Evolutionary conservation across 2,329 filamentous ascomycete genomes (phyloP).

Genomic region (Talaromyces sp.): DNA sequence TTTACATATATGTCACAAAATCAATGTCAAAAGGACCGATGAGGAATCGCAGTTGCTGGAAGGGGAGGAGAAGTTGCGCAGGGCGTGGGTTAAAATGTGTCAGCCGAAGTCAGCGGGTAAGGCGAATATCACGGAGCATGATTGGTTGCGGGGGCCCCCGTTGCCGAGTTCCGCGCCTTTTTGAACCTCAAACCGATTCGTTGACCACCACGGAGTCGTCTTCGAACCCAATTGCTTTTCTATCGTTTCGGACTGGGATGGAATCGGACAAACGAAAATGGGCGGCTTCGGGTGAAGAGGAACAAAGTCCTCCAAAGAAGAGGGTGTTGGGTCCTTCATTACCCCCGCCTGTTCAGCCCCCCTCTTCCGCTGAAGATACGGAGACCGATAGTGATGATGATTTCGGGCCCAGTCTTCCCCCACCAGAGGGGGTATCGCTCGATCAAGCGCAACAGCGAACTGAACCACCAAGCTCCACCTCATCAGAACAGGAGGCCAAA

Average conservation of each 20-base stretch:
- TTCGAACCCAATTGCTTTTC: no score
- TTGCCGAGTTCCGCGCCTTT: no score
- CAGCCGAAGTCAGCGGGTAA: constrained; percentile 2
- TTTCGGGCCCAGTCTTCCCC: constrained; percentile 46
- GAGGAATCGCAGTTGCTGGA: no score
- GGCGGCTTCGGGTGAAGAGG: constrained; percentile 4
- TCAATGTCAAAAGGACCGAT: no score
- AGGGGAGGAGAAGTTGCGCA: constrained; percentile 1
- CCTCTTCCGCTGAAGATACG: background rate
- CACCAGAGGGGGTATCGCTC: constrained; percentile 22
- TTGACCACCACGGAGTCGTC: no score
- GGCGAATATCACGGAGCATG: background rate
- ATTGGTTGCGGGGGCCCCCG: no score
- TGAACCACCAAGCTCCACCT: constrained; percentile 10
- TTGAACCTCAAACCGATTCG: no score
- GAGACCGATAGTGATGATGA: constrained; percentile 40
- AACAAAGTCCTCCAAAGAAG: constrained; percentile 30
- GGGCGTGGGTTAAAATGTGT: background rate
- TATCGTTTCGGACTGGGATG: background rate
- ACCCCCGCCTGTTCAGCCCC: constrained; percentile 50
- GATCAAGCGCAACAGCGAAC: background rate
- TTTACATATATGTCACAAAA: background rate
- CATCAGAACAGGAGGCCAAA: constrained; percentile 27
- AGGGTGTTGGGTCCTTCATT: constrained; percentile 59
- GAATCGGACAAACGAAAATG: constrained; percentile 27